phyloP scores from a whole-genome alignment of 345 rosid species.

The Melaleuca quinquenervia region DNA sequence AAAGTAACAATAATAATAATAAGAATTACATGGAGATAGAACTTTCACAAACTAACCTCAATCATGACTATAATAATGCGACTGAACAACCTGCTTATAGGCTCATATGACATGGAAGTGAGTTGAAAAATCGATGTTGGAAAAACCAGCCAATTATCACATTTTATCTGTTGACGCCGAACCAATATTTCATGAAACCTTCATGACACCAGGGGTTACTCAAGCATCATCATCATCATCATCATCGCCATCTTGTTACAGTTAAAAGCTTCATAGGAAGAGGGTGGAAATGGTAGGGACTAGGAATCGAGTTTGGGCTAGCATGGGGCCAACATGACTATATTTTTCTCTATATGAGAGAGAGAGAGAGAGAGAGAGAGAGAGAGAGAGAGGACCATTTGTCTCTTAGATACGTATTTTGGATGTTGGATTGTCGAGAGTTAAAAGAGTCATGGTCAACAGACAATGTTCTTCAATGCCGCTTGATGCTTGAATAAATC shows the following conservation, averaged over 20 bases:
- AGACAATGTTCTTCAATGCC: neutral
- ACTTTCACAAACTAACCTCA: neutral
- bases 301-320: slow-evolving; percentile 19
- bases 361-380: slow-evolving; percentile 2
- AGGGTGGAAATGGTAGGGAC: slow-evolving; percentile 26
- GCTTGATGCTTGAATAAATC: neutral
- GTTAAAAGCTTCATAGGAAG: slow-evolving; percentile 1
- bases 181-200: neutral
- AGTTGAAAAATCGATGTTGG: neutral
- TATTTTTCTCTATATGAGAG: neutral
- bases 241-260: slow-evolving; percentile 25
- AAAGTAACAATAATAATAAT: neutral
- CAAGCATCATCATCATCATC: slow-evolving; percentile 27
- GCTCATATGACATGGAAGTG: neutral
- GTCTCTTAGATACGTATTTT: slow-evolving; percentile 1
- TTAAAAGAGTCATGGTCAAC: neutral
- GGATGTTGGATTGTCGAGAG: neutral
- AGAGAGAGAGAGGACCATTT: slow-evolving; percentile 1
- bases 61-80: neutral
- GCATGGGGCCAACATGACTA: slow-evolving; percentile 9
- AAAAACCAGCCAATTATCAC: neutral
- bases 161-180: neutral
- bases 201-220: neutral
- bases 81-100: neutral
- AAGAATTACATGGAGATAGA: neutral